These are phyloP conservation scores for Globisporangium okanoganense DNA, from an alignment of 352 stramenopile species.

Conservation along the genomic window DNA sequence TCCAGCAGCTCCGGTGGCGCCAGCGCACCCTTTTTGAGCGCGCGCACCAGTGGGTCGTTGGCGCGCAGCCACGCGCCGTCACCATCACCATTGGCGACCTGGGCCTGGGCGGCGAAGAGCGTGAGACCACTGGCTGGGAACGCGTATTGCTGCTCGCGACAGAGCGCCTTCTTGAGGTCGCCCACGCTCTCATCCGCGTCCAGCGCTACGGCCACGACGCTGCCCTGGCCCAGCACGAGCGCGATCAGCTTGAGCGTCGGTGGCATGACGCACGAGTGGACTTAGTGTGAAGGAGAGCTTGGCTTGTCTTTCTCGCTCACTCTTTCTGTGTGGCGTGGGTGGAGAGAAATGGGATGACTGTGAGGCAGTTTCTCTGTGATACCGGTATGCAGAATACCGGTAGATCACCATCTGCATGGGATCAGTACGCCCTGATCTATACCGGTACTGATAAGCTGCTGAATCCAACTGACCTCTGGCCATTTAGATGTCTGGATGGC, in stretches of 20 bases:
- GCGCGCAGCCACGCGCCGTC: slow-evolving; percentile 6
- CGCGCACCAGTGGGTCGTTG: slow-evolving; percentile 3
- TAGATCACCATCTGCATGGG: background rate
- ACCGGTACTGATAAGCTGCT: too few relatives aligned
- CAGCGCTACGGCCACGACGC: slow-evolving; percentile 9
- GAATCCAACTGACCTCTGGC: too few relatives aligned
- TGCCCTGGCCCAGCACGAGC: slow-evolving; percentile 10
- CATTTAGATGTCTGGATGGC: too few relatives aligned
- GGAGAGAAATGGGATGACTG: too few relatives aligned
- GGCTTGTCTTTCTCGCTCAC: too few relatives aligned
- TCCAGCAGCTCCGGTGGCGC: background rate
- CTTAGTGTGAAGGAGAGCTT: slow-evolving; percentile 4
- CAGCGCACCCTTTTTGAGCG: slow-evolving; percentile 5
- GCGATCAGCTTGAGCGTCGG: slow-evolving; percentile 5
- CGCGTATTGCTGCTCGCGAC: slow-evolving; percentile 8
- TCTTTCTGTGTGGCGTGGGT: too few relatives aligned
- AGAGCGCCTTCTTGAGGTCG: slow-evolving; percentile 11
- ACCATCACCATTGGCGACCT: background rate
- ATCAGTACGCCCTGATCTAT: too few relatives aligned
- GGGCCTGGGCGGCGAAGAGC: slow-evolving; percentile 4
- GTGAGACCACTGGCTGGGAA: slow-evolving; percentile 11
- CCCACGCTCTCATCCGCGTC: slow-evolving; percentile 10
- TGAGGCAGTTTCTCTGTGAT: background rate
- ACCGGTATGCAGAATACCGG: background rate
- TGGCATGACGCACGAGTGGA: background rate